These are phyloP conservation scores for Pichiaceae sp. DNA, from an alignment of 1,139 yeast genomes.

Conservation along the genomic window DNA sequence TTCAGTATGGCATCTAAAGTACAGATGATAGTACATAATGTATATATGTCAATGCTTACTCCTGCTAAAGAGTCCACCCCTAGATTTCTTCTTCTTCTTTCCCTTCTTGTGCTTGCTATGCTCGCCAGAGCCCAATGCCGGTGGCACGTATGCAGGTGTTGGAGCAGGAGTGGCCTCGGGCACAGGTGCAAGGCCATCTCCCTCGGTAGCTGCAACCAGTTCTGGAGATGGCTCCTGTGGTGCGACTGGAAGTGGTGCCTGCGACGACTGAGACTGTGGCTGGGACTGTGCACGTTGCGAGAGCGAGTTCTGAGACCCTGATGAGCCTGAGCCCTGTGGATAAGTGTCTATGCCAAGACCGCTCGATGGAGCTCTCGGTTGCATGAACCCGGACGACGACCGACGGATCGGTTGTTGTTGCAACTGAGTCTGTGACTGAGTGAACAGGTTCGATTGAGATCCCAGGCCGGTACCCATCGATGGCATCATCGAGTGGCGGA, in stretches of 20 bases:
- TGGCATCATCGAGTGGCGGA: slow-evolving; percentile 12
- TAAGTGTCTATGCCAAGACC: not conserved
- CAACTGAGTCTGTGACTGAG: not conserved
- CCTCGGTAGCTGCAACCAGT: not conserved
- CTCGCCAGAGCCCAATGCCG: not conserved
- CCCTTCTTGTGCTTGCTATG: slow-evolving; percentile 10
- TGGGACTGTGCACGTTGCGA: not conserved
- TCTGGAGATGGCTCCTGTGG: not conserved
- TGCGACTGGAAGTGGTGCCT: not conserved
- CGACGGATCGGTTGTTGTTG: slow-evolving; percentile 7
- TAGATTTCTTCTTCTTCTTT: slow-evolving; percentile 19
- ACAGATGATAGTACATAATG: slow-evolving; percentile 1
- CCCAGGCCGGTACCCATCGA: slow-evolving; percentile 1
- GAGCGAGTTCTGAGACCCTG: not conserved
- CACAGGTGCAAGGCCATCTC: slow-evolving; percentile 18
- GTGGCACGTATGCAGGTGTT: slow-evolving; percentile 17
- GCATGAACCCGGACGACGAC: slow-evolving; percentile 10
- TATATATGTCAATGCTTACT: slow-evolving; percentile 6
- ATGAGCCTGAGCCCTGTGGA: not conserved
- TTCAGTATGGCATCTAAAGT: not conserved
- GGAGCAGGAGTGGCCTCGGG: slow-evolving; percentile 26
- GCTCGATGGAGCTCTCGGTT: slow-evolving; percentile 1
- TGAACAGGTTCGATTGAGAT: slow-evolving; percentile 3
- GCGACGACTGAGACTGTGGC: not conserved
- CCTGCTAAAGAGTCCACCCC: slow-evolving; percentile 16